phyloP scores from a whole-genome alignment of 2,329 filamentous ascomycete species.

The Fonsecaea pedrosoi region DNA sequence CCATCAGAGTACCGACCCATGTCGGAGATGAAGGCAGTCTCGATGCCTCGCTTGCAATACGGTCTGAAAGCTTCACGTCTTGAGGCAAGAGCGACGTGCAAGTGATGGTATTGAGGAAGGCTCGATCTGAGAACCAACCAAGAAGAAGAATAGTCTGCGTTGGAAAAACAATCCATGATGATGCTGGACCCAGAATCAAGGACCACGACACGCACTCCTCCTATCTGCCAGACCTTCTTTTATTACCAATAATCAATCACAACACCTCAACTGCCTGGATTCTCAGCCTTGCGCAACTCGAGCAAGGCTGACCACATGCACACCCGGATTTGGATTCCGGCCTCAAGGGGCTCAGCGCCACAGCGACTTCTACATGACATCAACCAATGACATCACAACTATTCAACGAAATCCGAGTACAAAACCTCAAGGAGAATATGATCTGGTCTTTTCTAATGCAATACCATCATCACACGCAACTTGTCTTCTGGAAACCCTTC shows the following conservation, averaged over 20 bases:
- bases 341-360: not conserved
- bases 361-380: conserved; percentile 13
- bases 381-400: conserved; percentile 21
- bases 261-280: not conserved
- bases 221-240: not conserved
- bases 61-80: no score
- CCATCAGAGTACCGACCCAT: not conserved
- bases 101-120: not conserved
- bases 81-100: not conserved
- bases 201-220: not conserved
- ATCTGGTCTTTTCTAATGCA: not conserved
- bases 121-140: not conserved
- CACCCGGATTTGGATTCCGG: not conserved
- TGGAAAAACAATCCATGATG: not conserved
- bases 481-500: not conserved
- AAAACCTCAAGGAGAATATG: not conserved
- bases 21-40: not conserved
- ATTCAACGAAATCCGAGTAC: conserved; percentile 10
- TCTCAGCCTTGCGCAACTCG: conserved; percentile 11
- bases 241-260: not conserved
- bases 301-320: not conserved
- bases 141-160: not conserved
- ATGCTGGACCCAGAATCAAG: not conserved
- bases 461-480: not conserved
- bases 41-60: not conserved